These are phyloP conservation scores for Chondrostereum purpureum DNA, from an alignment of 1,284 basidiomycete species.

Conservation along the genomic window DNA sequence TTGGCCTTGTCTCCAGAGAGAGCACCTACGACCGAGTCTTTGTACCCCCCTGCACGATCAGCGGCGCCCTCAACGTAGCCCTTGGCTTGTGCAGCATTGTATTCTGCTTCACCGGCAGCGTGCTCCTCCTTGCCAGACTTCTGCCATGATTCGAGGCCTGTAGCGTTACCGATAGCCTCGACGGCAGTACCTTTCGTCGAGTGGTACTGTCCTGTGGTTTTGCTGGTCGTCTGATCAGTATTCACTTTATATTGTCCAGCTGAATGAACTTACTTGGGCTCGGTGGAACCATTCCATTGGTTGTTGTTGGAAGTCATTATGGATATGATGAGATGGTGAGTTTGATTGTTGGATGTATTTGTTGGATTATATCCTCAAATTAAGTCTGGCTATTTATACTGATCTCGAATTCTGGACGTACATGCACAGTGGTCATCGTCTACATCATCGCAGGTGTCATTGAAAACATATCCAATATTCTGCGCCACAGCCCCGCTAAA, in stretches of 20 bases:
- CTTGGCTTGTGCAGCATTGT: conserved; percentile 40
- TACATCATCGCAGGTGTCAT: too few relatives aligned
- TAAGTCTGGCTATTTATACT: too few relatives aligned
- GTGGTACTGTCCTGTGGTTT: conserved; percentile 49
- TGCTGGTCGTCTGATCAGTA: conserved; percentile 20
- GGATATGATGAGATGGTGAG: too few relatives aligned
- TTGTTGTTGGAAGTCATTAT: neutral
- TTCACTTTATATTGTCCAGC: neutral
- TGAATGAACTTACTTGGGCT: neutral
- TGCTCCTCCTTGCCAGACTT: conserved; percentile 53
- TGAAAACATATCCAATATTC: too few relatives aligned
- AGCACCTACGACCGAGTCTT: conserved; percentile 55
- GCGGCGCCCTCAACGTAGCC: conserved; percentile 46
- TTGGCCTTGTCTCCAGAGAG: neutral
- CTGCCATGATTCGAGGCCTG: conserved; percentile 36
- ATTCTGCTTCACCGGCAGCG: conserved; percentile 47
- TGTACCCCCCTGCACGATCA: conserved; percentile 53
- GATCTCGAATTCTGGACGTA: too few relatives aligned
- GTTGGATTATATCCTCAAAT: too few relatives aligned
- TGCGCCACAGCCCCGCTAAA: too few relatives aligned
- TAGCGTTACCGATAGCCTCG: conserved; percentile 43
- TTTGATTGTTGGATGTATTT: too few relatives aligned
- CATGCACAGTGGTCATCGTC: too few relatives aligned
- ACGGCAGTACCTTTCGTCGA: conserved; percentile 46
- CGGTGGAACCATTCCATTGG: too few relatives aligned